Evolutionary conservation across 1,284 basidiomycete species (phyloP).

Genomic region (Ustanciosporium gigantosporum): DNA sequence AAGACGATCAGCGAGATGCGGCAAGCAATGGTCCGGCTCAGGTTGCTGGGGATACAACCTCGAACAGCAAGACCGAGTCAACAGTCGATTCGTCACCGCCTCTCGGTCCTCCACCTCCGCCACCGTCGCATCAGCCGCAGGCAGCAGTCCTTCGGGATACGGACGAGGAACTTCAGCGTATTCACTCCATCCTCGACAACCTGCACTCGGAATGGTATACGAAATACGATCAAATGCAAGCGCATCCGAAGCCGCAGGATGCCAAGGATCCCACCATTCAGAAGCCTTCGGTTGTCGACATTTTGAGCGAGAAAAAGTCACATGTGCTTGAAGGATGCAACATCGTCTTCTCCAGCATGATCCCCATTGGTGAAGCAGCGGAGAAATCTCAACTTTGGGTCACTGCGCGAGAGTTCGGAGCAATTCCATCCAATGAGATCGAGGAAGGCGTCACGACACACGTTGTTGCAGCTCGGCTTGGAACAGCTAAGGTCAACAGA

Average conservation of each 20-base stretch:
- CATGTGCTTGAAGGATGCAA: constrained; percentile 76
- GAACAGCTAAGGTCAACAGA: constrained; percentile 85
- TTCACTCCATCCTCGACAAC: constrained; percentile 74
- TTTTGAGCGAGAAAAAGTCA: constrained; percentile 79
- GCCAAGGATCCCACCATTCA: constrained; percentile 1
- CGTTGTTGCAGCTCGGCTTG: constrained; percentile 75
- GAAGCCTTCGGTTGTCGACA: constrained; percentile 65
- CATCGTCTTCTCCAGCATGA: constrained; percentile 89
- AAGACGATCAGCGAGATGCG: constrained; percentile 18
- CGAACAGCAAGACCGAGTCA: neutral
- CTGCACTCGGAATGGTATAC: constrained; percentile 77
- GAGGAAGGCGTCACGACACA: constrained; percentile 74
- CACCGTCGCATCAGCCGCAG: constrained; percentile 62
- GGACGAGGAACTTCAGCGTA: constrained; percentile 79
- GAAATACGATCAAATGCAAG: constrained; percentile 16
- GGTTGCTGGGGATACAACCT: neutral
- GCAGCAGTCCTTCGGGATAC: constrained; percentile 84
- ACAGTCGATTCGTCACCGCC: constrained; percentile 3
- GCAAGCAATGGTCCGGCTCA: neutral
- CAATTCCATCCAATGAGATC: constrained; percentile 74
- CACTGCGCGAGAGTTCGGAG: constrained; percentile 84
- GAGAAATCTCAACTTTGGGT: constrained; percentile 85
- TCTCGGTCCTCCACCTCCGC: constrained; percentile 7
- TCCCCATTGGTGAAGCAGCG: constrained; percentile 79
- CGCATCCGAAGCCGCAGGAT: constrained; percentile 4